Conservation (phyloP, 106 monocot genomes). For the Acorus calamus region DNA sequence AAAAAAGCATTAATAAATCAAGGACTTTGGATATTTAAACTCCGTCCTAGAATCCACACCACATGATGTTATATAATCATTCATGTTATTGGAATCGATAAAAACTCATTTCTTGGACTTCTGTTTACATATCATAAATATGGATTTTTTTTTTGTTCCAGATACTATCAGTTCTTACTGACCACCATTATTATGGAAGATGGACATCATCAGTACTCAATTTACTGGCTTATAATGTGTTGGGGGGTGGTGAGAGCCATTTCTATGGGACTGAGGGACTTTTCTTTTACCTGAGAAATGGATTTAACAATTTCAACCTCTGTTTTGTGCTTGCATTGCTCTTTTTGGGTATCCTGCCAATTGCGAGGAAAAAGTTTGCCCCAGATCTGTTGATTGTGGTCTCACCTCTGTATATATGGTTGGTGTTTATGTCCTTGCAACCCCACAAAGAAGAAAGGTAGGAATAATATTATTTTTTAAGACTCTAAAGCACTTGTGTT, state of each 20-base stretch:
- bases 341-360: slow-evolving; percentile 55
- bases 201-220: slow-evolving; percentile 93
- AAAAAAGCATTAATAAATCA: no score
- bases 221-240: slow-evolving; percentile 78
- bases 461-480: not conserved
- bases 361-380: slow-evolving; percentile 64
- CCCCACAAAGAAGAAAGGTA: slow-evolving; percentile 99
- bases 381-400: slow-evolving; percentile 76
- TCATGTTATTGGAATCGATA: no score
- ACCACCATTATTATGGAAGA: slow-evolving; percentile 68
- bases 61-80: no score
- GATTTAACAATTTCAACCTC: slow-evolving; percentile 97
- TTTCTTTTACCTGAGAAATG: slow-evolving; percentile 78
- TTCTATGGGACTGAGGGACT: slow-evolving; percentile 88
- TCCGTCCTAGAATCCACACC: no score
- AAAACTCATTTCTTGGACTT: no score
- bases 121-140: no score
- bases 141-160: slow-evolving; percentile 18
- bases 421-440: slow-evolving; percentile 93
- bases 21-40: no score
- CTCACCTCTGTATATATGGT: slow-evolving; percentile 87
- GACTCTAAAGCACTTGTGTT: not conserved
- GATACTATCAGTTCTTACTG: slow-evolving; percentile 64
- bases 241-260: slow-evolving; percentile 92
- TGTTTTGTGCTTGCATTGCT: slow-evolving; percentile 74